Conservation (phyloP, 768 basidiomycete species). For the Podaxis rugospora region DNA sequence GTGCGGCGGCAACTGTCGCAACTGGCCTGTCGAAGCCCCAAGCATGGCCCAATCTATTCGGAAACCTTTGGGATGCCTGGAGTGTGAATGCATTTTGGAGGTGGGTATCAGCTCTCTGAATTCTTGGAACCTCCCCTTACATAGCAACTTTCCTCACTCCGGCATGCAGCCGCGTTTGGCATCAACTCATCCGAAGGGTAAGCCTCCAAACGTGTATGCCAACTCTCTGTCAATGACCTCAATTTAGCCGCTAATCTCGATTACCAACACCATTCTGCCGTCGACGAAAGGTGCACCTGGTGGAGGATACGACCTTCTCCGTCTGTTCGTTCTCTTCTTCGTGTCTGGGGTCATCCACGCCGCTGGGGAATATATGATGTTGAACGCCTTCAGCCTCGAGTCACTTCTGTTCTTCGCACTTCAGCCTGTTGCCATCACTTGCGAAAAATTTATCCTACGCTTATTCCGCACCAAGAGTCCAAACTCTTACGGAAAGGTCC, state of each 20-base stretch:
- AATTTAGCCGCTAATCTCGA: slow-evolving; percentile 22
- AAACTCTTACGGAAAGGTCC: neutral
- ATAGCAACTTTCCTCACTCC: neutral
- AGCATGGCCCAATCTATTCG: slow-evolving; percentile 8
- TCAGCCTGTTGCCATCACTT: slow-evolving; percentile 28
- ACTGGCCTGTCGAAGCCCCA: slow-evolving; percentile 1
- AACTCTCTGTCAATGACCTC: neutral
- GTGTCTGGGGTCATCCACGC: slow-evolving; percentile 31
- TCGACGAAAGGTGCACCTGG: slow-evolving; percentile 20
- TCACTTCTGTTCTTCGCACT: slow-evolving; percentile 18
- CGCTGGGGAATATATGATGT: slow-evolving; percentile 25
- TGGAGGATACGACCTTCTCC: slow-evolving; percentile 20
- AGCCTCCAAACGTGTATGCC: slow-evolving; percentile 6
- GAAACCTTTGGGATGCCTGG: neutral
- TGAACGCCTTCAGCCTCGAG: slow-evolving; percentile 11
- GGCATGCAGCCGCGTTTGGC: slow-evolving; percentile 26
- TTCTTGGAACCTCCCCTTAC: neutral
- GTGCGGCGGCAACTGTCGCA: neutral
- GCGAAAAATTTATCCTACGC: slow-evolving; percentile 26
- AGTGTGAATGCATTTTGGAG: slow-evolving; percentile 10
- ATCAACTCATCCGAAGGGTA: slow-evolving; percentile 32
- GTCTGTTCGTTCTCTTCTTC: slow-evolving; percentile 30
- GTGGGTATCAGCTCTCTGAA: neutral
- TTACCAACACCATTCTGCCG: slow-evolving; percentile 20
- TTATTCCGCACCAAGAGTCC: slow-evolving; percentile 12